Conservation (phyloP, 306 rosid genomes). For the Leucaena leucocephala region DNA sequence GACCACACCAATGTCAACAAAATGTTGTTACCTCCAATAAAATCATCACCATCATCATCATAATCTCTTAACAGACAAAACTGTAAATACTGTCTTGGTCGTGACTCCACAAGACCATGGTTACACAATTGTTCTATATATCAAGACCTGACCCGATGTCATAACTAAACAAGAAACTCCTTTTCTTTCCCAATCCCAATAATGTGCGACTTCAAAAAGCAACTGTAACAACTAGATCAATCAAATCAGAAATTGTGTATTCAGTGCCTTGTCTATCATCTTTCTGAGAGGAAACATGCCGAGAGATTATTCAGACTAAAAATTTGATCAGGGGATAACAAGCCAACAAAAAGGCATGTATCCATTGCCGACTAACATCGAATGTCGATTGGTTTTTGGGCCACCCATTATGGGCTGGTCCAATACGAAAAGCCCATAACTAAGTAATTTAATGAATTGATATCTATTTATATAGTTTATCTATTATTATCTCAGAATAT, state of each 20-base stretch:
- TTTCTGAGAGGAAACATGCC: background rate
- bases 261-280: background rate
- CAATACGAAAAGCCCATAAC: background rate
- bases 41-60: too few species aligned
- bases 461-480: too few species aligned
- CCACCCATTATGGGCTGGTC: background rate
- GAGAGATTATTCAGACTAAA: background rate
- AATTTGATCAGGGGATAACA: background rate
- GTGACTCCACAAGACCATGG: background rate
- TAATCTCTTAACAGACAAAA: too few species aligned
- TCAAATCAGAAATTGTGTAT: background rate
- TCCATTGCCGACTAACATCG: background rate
- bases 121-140: background rate
- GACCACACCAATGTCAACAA: too few species aligned
- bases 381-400: background rate
- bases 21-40: too few species aligned
- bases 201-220: background rate
- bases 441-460: background rate
- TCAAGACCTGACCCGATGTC: background rate
- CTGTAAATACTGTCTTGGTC: background rate
- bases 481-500: too few species aligned
- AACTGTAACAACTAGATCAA: background rate
- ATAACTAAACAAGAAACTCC: background rate
- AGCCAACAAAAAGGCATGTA: background rate
- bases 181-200: background rate